phyloP scores from a whole-genome alignment of 805 yeast species.

The Lachancea meyersii region DNA sequence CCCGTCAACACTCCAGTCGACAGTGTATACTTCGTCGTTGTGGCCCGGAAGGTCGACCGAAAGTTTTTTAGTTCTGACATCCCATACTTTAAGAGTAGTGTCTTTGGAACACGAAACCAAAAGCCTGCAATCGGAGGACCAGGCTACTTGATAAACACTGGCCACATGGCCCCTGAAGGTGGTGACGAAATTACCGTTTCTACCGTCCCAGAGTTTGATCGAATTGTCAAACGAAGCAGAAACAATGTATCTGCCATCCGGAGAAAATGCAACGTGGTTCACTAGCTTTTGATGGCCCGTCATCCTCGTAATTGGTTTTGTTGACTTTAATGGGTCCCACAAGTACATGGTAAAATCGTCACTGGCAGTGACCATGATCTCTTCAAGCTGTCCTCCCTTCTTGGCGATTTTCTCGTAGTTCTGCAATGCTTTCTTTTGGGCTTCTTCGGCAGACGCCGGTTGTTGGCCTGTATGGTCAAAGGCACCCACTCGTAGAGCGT shows the following conservation, averaged over 20 bases:
- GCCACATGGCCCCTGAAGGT: slow-evolving; percentile 97
- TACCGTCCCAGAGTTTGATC: slow-evolving; percentile 92
- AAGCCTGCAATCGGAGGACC: slow-evolving; percentile 92
- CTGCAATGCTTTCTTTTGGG: slow-evolving; percentile 41
- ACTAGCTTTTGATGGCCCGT: slow-evolving; percentile 97
- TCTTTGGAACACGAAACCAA: slow-evolving; percentile 93
- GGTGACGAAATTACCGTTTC: slow-evolving; percentile 81
- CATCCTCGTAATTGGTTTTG: slow-evolving; percentile 86
- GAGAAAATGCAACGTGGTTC: slow-evolving; percentile 91
- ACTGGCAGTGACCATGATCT: slow-evolving; percentile 86
- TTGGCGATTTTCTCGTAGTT: slow-evolving; percentile 54
- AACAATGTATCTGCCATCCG: slow-evolving; percentile 86
- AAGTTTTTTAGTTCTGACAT: slow-evolving; percentile 75
- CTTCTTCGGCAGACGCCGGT: slow-evolving; percentile 42
- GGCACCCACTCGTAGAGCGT: slow-evolving; percentile 79
- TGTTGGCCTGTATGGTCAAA: slow-evolving; percentile 62
- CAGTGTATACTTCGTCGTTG: slow-evolving; percentile 90
- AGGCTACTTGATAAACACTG: slow-evolving; percentile 93
- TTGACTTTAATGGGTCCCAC: slow-evolving; percentile 83
- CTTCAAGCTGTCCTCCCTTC: slow-evolving; percentile 58
- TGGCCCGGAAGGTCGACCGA: slow-evolving; percentile 93
- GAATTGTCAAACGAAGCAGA: slow-evolving; percentile 95
- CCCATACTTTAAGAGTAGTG: slow-evolving; percentile 96
- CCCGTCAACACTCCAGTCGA: slow-evolving; percentile 98
- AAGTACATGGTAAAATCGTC: slow-evolving; percentile 97